Evolutionary conservation across 2,329 filamentous ascomycete species (phyloP).

Genomic region (Penicillium sp.): DNA sequence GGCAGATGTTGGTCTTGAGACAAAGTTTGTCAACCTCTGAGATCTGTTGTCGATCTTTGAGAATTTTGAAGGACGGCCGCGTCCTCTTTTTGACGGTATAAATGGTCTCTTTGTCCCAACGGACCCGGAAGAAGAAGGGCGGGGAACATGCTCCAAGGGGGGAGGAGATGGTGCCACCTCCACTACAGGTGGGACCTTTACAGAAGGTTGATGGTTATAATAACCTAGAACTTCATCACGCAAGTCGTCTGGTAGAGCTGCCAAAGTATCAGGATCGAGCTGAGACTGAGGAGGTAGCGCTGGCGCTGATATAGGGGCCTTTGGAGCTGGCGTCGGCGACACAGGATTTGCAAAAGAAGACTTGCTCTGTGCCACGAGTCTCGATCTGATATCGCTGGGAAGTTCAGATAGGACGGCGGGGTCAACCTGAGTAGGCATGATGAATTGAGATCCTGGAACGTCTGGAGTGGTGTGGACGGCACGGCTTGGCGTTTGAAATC

Average conservation of each 20-base stretch:
- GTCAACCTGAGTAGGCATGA: slow-evolving; percentile 80
- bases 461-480: slow-evolving; percentile 66
- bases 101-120: slow-evolving; percentile 44
- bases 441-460: slow-evolving; percentile 83
- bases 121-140: slow-evolving; percentile 38
- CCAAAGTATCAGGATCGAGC: slow-evolving; percentile 80
- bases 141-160: slow-evolving; percentile 47
- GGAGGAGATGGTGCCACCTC: slow-evolving; percentile 28
- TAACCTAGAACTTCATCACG: slow-evolving; percentile 77
- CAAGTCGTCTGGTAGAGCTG: slow-evolving; percentile 80
- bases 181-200: slow-evolving; percentile 13
- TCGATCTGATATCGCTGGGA: slow-evolving; percentile 77
- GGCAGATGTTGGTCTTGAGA: slow-evolving; percentile 24
- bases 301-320: slow-evolving; percentile 33
- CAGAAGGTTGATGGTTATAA: slow-evolving; percentile 51
- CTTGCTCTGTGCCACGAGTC: slow-evolving; percentile 63
- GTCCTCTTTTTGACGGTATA: slow-evolving; percentile 68
- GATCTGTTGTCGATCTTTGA: slow-evolving; percentile 35
- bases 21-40: not conserved
- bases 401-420: slow-evolving; percentile 79
- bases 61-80: slow-evolving; percentile 53
- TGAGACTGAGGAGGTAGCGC: slow-evolving; percentile 67
- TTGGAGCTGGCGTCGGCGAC: slow-evolving; percentile 32
- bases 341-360: slow-evolving; percentile 19
- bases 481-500: slow-evolving; percentile 33